These are phyloP conservation scores for Hypoxylon intermedium DNA, from an alignment of 495 filamentous ascomycete genomes.

Conservation along the genomic window DNA sequence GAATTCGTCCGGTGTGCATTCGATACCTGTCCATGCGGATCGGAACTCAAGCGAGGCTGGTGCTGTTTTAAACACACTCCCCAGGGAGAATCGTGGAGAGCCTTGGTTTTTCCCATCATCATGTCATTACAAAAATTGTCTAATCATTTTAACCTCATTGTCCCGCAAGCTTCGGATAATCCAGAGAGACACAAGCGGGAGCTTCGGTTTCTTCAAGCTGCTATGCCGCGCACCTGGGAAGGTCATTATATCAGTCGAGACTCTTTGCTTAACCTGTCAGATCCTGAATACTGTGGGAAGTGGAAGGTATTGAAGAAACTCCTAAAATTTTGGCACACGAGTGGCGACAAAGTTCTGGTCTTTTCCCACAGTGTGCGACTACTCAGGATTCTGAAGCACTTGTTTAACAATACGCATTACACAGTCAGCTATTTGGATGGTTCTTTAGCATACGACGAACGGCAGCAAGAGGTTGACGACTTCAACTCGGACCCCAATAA, in stretches of 20 bases:
- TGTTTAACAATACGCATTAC: slow-evolving; percentile 91
- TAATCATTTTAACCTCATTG: slow-evolving; percentile 89
- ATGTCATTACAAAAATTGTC: slow-evolving; percentile 81
- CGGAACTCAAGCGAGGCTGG: slow-evolving; percentile 76
- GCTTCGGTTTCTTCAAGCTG: slow-evolving; percentile 75
- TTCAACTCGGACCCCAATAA: slow-evolving; percentile 90
- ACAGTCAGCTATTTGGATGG: slow-evolving; percentile 92
- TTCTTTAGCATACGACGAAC: slow-evolving; percentile 83
- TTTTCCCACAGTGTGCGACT: slow-evolving; percentile 91
- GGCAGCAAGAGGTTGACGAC: slow-evolving; percentile 79
- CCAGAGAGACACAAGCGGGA: slow-evolving; percentile 84
- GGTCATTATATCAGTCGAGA: slow-evolving; percentile 77
- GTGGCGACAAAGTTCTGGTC: slow-evolving; percentile 90
- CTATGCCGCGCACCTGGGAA: slow-evolving; percentile 78
- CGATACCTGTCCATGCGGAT: slow-evolving; percentile 74
- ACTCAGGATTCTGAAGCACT: slow-evolving; percentile 81
- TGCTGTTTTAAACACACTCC: slow-evolving; percentile 73
- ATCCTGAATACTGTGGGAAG: slow-evolving; percentile 94
- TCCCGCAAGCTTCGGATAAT: slow-evolving; percentile 72
- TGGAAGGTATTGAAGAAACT: slow-evolving; percentile 92
- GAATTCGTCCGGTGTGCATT: slow-evolving; percentile 69
- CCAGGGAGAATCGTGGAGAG: slow-evolving; percentile 72
- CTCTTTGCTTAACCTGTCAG: slow-evolving; percentile 80
- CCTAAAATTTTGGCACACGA: slow-evolving; percentile 85
- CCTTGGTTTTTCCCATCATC: slow-evolving; percentile 86